Percentiles rank a stretch among this genome's conserved stretches.
phyloP scores from a whole-genome alignment of 177 flowering plant species.

The Viscum album region DNA sequence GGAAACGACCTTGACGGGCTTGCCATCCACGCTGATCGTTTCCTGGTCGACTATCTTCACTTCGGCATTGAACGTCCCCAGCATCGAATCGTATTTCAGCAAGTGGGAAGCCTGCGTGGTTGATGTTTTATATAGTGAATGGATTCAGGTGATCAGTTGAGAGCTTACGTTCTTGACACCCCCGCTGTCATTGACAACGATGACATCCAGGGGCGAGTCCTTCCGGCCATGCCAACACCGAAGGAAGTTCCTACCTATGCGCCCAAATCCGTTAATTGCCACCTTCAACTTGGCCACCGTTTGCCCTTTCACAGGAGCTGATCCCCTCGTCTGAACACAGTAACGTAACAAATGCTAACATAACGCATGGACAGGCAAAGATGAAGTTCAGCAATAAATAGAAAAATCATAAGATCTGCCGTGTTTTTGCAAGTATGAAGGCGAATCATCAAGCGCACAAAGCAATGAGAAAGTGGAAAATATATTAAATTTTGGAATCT shows the following conservation, averaged over 20 bases:
- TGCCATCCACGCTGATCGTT: slow-evolving; percentile 85
- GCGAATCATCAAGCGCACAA: no score
- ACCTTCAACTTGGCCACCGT: slow-evolving; percentile 87
- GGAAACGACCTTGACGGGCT: slow-evolving; percentile 81
- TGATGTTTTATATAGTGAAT: no score
- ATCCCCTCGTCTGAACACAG: slow-evolving; percentile 29
- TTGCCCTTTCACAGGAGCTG: slow-evolving; percentile 42
- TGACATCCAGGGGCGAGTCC: slow-evolving; percentile 83
- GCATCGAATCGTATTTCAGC: slow-evolving; percentile 88
- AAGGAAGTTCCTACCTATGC: slow-evolving; percentile 96
- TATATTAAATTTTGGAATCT: no score
- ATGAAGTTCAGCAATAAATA: no score
- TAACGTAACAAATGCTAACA: no score
- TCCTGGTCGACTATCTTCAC: slow-evolving; percentile 71
- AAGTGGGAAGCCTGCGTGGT: slow-evolving; percentile 76
- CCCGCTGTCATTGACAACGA: slow-evolving; percentile 92
- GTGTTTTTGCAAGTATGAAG: no score
- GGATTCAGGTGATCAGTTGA: background rate
- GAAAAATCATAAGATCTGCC: no score
- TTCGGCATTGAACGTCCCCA: slow-evolving; percentile 88
- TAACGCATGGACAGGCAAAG: no score
- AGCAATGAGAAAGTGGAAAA: no score
- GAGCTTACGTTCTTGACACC: slow-evolving; percentile 87
- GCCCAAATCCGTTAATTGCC: slow-evolving; percentile 92
- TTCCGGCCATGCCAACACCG: slow-evolving; percentile 98